Base-by-base conservation (phyloP, 192 early-diverging fungal genomes). In the Umbelopsis ramanniana region DNA sequence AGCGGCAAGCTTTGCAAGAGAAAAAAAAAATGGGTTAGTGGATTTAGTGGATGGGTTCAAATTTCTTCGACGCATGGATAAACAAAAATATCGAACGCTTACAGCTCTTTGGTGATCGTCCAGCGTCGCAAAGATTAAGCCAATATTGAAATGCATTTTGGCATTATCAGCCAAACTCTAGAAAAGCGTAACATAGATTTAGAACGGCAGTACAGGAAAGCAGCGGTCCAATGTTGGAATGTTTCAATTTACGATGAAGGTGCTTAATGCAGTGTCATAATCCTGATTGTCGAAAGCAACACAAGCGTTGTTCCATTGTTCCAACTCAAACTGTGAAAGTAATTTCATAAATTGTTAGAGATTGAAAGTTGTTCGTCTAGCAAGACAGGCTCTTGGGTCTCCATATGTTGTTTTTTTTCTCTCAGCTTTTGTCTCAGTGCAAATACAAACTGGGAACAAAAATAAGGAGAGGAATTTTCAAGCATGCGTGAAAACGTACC, bases 81-180 rank as follows among this genome's bases (percentile, higher is more conserved):
- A 37, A 54, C 2, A 10, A 9, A 68, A 46, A 22, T 43, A 68
- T 33, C 50, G 12, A 70, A 50, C 63, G 88, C 91, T 84, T 85
- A 97, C 93, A 71, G 95, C 97, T 70, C 83, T 85, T 26, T 89
- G 80, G 71, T 90, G 84, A 55, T 92, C 83, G 22, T 86, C 87
- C 47, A 93, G 66, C 37, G 89, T 91, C 1, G 92, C 84, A 43
- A 87, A 85, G 37, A 91, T 85, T 69, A 94, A 89, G 15, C 90
- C 94, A 73, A 97, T 93, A 76, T 97, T 98, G 81, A 97, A 98
- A 79, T 96, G 94, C 29, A 96, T 93, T 79, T 95, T 96, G 52
- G 95, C 86, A 15, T 89, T 89, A 77, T 94, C 93, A 46, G 94
- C 95, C 70, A 98, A 87, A 33, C 80, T 78, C 87, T 90, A 74